Evolutionary conservation across 1,139 yeast genomes (phyloP), one percentile per base, ranked within the genome.

Genomic region (Maudiozyma humilis): DNA sequence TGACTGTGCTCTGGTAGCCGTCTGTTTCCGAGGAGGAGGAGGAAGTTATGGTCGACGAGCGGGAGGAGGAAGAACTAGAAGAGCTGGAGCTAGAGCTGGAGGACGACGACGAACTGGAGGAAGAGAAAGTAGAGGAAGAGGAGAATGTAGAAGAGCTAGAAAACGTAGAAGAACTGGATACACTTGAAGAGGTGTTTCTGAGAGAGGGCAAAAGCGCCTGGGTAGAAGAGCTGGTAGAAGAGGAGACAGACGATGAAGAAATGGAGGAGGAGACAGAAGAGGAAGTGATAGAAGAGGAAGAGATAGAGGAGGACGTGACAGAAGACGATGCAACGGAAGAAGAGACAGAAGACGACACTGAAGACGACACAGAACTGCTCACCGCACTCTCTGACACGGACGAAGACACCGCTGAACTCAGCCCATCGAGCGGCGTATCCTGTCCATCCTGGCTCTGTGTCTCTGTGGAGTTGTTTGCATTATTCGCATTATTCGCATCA

Each of bases 91-190:
- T n/a, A n/a, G n/a, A n/a, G n/a, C n/a, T 34, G 3, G 44, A n/a
- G 5, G 63, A 50, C 2, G 62, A 49, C 18, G 62, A 60, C 3
- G 67, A 57, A n/a, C 40, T 34, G 1, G 65, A 56, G 2, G 65
- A 57, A 3, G 66, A 57, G 14, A 65, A 52, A 2, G 59, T 51
- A 3, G 58, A 48, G 6, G 57, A 43, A 15, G 44, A 38, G 6
- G 39, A 16, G n/a, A 39, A 15, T 18, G 43, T 32, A 7, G 40
- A 29, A 10, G 19, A 16, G 36, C 55, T 57, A 35, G 57, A 50
- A 29, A 57, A 48, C 29, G 63, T 8, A 5, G 25, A 4, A 13
- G 41, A 32, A 32, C 31, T 32, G 13, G 33, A 34, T 4, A 17
- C 3, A 5, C 5, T 12, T 16, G 17, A 12, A n/a, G 17, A 7